Conservation (phyloP, 495 filamentous ascomycete genomes). For the Talaromyces thailandensis region DNA sequence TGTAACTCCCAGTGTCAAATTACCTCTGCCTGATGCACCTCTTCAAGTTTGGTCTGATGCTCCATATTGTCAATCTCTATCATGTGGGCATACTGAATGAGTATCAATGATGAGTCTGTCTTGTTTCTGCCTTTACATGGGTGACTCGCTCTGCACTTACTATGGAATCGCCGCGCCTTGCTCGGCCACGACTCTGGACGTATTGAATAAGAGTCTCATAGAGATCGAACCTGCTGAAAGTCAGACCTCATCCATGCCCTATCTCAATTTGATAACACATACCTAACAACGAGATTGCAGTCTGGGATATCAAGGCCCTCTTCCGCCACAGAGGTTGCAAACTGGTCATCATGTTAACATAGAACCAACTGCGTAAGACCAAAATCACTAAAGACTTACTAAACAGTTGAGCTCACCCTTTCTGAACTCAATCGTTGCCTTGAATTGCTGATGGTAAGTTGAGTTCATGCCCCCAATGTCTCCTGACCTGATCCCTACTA, state of each 20-base stretch:
- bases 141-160: slow-evolving; percentile 12
- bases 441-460: slow-evolving; percentile 65
- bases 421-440: slow-evolving; percentile 68
- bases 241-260: background rate
- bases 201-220: slow-evolving; percentile 90
- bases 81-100: slow-evolving; percentile 68
- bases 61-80: slow-evolving; percentile 54
- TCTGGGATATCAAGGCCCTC: slow-evolving; percentile 95
- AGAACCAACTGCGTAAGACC: background rate
- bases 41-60: slow-evolving; percentile 45
- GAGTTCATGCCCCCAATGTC: slow-evolving; percentile 47
- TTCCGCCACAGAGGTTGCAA: slow-evolving; percentile 87
- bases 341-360: slow-evolving; percentile 21
- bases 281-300: slow-evolving; percentile 80
- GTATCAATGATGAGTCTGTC: background rate
- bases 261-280: background rate
- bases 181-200: slow-evolving; percentile 89
- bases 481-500: slow-evolving; percentile 51
- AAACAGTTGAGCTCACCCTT: slow-evolving; percentile 79
- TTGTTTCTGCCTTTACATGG: too few relatives aligned
- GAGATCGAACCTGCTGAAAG: slow-evolving; percentile 63
- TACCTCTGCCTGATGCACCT: slow-evolving; percentile 48
- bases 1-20: background rate
- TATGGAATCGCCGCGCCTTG: slow-evolving; percentile 62
- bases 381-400: slow-evolving; percentile 15